Percentiles rank a stretch among this genome's conserved stretches.
phyloP scores from a whole-genome alignment of 1,284 basidiomycete species.

The Ustilago bromivora region DNA sequence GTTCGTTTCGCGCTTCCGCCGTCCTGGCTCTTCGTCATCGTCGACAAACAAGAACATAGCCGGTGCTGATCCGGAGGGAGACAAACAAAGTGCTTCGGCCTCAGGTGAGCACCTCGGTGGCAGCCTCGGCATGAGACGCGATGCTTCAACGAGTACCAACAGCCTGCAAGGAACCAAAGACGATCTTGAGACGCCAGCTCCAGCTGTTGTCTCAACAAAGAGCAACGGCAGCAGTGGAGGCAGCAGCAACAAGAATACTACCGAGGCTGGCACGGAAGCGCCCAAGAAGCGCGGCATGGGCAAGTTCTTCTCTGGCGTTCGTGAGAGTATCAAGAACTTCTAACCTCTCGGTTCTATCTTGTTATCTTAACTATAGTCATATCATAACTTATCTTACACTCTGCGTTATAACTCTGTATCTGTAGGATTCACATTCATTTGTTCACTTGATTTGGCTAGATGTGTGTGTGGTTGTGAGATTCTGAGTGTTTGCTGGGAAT shows the following conservation, averaged over 20 bases:
- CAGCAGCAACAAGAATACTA: slow-evolving; percentile 1
- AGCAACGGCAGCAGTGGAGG: slow-evolving; percentile 16
- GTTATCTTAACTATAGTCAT: background rate
- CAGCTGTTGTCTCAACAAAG: background rate
- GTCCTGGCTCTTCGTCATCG: slow-evolving; percentile 43
- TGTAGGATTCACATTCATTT: slow-evolving; percentile 1
- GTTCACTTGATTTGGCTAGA: background rate
- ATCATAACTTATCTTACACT: background rate
- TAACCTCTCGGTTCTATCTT: background rate
- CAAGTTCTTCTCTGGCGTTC: slow-evolving; percentile 48
- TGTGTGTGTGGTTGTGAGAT: background rate
- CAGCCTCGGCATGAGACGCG: slow-evolving; percentile 26
- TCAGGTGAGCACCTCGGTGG: background rate
- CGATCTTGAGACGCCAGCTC: background rate
- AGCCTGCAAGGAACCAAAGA: slow-evolving; percentile 24
- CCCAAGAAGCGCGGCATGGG: slow-evolving; percentile 46
- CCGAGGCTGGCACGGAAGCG: slow-evolving; percentile 1
- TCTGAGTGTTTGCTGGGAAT: background rate
- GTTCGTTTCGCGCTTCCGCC: slow-evolving; percentile 51
- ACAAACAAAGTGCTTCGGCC: slow-evolving; percentile 1
- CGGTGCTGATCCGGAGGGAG: background rate
- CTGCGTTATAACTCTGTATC: background rate
- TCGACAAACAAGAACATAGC: slow-evolving; percentile 18
- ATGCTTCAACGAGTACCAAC: slow-evolving; percentile 41
- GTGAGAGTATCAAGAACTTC: slow-evolving; percentile 52